phyloP scores from a whole-genome alignment of 73 alveolate genomes.

The Tetrahymena thermophila region DNA sequence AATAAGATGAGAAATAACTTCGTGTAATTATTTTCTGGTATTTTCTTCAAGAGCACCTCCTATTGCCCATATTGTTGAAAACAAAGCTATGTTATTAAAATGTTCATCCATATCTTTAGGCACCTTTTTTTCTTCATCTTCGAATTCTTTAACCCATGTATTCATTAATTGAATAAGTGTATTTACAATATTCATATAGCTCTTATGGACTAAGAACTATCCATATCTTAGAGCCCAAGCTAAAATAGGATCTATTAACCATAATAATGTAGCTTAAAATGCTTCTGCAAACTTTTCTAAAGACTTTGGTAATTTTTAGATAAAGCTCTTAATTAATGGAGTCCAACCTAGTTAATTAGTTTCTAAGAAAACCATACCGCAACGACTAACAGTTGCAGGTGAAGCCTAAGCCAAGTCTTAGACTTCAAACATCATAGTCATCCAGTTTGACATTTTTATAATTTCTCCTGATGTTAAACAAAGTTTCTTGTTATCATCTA shows the following conservation, averaged over 20 bases:
- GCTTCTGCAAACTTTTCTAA: neutral
- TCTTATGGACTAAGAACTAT: neutral
- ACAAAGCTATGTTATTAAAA: constrained; percentile 71
- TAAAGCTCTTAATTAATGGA: neutral
- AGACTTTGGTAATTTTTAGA: neutral
- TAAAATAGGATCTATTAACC: constrained; percentile 29
- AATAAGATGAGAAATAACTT: constrained; percentile 62
- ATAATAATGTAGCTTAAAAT: neutral
- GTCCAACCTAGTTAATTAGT: neutral
- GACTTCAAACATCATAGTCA: constrained; percentile 90
- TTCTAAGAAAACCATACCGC: constrained; percentile 94
- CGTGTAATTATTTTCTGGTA: constrained; percentile 77
- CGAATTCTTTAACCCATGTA: constrained; percentile 1
- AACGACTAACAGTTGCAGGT: constrained; percentile 93
- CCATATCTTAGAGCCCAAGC: constrained; percentile 9
- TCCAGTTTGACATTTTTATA: constrained; percentile 74
- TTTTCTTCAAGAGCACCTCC: constrained; percentile 96
- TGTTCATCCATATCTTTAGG: constrained; percentile 88
- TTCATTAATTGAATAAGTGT: neutral
- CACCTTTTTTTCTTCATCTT: constrained; percentile 9
- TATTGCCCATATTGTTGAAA: constrained; percentile 89
- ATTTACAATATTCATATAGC: constrained; percentile 4
- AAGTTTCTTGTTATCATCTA: constrained; percentile 94
- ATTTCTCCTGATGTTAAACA: constrained; percentile 81
- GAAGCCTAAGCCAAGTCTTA: constrained; percentile 88